These are phyloP conservation scores for Clitocybe nebularis DNA, from an alignment of 1,284 basidiomycete species.

Conservation along the genomic window DNA sequence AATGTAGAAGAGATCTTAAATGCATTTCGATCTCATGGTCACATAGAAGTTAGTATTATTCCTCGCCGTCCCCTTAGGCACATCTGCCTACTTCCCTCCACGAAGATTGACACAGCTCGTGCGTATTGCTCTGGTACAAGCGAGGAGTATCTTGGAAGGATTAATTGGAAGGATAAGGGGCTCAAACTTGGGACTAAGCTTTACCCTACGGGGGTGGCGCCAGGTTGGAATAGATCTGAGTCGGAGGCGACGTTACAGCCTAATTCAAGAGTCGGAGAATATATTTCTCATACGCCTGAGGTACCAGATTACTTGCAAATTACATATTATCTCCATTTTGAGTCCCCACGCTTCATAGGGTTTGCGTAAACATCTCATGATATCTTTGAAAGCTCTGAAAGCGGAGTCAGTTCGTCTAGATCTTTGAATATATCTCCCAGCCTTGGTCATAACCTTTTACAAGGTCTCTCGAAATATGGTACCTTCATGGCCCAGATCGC, in stretches of 20 bases:
- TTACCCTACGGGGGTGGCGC: constrained; percentile 24
- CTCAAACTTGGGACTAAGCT: constrained; percentile 46
- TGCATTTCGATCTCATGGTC: constrained; percentile 55
- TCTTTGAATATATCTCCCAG: no score
- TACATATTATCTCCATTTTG: neutral
- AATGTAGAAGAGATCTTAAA: constrained; percentile 52
- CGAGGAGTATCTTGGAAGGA: constrained; percentile 41
- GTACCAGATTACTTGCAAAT: no score
- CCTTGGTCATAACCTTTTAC: no score
- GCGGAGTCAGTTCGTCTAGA: constrained; percentile 41
- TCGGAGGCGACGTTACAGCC: no score
- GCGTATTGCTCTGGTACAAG: constrained; percentile 46
- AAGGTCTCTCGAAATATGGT: constrained; percentile 35
- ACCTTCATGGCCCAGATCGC: constrained; percentile 50
- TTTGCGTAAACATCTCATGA: constrained; percentile 40
- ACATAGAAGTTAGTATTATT: constrained; percentile 32
- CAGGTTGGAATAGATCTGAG: no score
- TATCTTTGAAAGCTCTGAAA: constrained; percentile 42
- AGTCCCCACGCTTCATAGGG: no score
- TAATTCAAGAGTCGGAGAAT: no score
- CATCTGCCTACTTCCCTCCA: neutral
- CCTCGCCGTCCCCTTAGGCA: neutral
- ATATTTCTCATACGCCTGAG: constrained; percentile 16
- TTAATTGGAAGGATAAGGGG: constrained; percentile 33
- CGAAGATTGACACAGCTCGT: constrained; percentile 51